A percentile compares a stretch with the other conserved stretches of the same genome.
Evolutionary conservation across 1,284 basidiomycete species (phyloP).

Genomic region (Chondrostereum purpureum): DNA sequence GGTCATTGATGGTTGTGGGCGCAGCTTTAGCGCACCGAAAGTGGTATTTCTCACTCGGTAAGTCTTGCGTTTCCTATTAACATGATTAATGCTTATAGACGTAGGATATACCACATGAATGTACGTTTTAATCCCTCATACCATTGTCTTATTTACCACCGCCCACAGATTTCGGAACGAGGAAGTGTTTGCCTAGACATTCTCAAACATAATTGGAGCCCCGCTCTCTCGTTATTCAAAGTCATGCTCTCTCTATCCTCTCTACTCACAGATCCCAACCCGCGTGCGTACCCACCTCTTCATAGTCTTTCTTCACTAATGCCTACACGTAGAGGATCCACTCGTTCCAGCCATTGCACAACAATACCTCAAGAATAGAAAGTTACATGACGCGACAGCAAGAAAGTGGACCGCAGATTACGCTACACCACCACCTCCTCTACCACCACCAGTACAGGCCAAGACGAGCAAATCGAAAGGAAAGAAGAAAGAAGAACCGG

Average conservation of each 20-base stretch:
- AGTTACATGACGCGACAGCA: conserved; percentile 58
- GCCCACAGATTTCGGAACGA: conserved; percentile 57
- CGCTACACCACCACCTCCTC: conserved; percentile 41
- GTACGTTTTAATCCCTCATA: conserved; percentile 19
- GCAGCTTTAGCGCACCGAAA: conserved; percentile 79
- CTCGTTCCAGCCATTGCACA: conserved; percentile 70
- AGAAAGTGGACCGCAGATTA: conserved; percentile 59
- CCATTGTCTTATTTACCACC: conserved; percentile 1
- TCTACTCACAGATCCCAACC: conserved; percentile 85
- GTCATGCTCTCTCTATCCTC: conserved; percentile 85
- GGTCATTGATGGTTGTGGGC: conserved; percentile 9
- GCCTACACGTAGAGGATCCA: conserved; percentile 49
- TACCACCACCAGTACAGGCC: conserved; percentile 16
- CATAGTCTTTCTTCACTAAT: conserved; percentile 10
- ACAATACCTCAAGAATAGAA: conserved; percentile 59
- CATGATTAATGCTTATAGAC: not conserved
- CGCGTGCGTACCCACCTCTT: conserved; percentile 45
- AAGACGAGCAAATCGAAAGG: conserved; percentile 20
- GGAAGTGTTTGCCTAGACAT: conserved; percentile 76
- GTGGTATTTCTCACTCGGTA: conserved; percentile 72
- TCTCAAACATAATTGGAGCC: conserved; percentile 86
- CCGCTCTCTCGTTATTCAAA: conserved; percentile 86
- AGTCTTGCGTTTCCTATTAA: conserved; percentile 16
- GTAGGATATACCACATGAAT: conserved; percentile 92
- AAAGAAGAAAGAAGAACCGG: conserved; percentile 20